Conservation (phyloP, 768 basidiomycete species). For the Erythrobasidium yunnanense region DNA sequence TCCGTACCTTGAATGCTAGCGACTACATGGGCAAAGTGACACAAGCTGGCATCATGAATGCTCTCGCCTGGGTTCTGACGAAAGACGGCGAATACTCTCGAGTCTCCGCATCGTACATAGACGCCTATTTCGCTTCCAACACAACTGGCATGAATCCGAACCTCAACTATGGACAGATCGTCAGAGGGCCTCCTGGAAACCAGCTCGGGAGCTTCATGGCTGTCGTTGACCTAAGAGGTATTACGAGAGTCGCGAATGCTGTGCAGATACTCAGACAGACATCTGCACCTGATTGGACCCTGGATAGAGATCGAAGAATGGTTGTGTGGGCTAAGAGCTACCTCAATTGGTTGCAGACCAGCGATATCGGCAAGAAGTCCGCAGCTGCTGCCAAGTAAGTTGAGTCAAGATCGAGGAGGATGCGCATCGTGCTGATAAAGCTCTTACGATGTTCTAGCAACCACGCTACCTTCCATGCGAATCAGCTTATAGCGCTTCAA, state of each 20-base stretch:
- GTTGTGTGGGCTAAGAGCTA: conserved; percentile 47
- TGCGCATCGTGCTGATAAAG: neutral
- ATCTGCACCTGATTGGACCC: conserved; percentile 50
- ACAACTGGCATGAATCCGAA: conserved; percentile 57
- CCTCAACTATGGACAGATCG: conserved; percentile 52
- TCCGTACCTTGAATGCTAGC: conserved; percentile 50
- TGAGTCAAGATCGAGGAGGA: neutral
- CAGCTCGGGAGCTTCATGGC: conserved; percentile 50
- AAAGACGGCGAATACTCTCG: conserved; percentile 45
- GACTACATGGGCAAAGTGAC: conserved; percentile 51
- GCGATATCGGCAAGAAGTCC: conserved; percentile 45
- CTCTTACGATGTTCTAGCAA: conserved; percentile 49
- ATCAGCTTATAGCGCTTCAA: conserved; percentile 53
- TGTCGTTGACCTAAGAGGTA: conserved; percentile 52
- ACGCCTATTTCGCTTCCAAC: conserved; percentile 54
- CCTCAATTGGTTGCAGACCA: conserved; percentile 49
- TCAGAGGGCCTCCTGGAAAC: conserved; percentile 48
- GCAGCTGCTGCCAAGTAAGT: conserved; percentile 49
- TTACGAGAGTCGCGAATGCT: conserved; percentile 50
- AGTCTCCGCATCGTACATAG: conserved; percentile 51
- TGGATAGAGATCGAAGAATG: conserved; percentile 48
- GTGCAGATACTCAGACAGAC: conserved; percentile 47
- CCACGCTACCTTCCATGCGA: conserved; percentile 57
- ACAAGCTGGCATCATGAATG: conserved; percentile 55
- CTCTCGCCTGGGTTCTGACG: conserved; percentile 50